These are phyloP conservation scores for Globisporangium polare DNA, from an alignment of 352 stramenopile species.

Conservation along the genomic window DNA sequence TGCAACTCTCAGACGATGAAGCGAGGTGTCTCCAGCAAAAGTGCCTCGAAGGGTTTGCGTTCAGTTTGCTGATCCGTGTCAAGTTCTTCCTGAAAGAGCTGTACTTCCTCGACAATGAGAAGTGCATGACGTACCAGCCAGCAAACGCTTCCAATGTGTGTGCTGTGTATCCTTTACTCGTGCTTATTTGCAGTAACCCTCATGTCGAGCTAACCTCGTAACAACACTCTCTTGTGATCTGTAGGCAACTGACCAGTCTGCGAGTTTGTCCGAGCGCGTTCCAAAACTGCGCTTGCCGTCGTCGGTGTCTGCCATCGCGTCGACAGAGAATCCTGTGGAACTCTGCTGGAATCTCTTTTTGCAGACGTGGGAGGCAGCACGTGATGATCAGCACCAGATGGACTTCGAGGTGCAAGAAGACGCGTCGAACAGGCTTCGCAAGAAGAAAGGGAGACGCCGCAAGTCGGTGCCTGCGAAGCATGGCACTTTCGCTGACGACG, in stretches of 20 bases:
- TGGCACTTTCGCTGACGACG: conserved; percentile 12
- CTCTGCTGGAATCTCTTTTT: conserved; percentile 62
- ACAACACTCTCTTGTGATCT: background rate
- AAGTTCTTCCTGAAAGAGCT: conserved; percentile 74
- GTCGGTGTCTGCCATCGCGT: conserved; percentile 21
- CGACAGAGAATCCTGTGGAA: conserved; percentile 27
- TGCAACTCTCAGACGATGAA: conserved; percentile 9
- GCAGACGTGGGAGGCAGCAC: conserved; percentile 40
- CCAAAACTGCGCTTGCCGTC: conserved; percentile 20
- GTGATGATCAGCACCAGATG: conserved; percentile 66
- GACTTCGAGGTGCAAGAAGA: conserved; percentile 52
- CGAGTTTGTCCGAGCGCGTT: conserved; percentile 19
- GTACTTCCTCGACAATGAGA: conserved; percentile 72
- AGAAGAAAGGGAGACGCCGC: conserved; percentile 25
- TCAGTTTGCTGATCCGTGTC: conserved; percentile 62
- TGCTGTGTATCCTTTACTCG: conserved; percentile 16
- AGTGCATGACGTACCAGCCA: conserved; percentile 80
- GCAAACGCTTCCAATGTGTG: conserved; percentile 38
- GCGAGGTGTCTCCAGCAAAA: conserved; percentile 16
- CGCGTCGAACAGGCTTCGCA: conserved; percentile 14
- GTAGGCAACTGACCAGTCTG: conserved; percentile 27
- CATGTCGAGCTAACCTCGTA: background rate
- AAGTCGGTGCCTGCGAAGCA: conserved; percentile 24
- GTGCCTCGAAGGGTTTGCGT: conserved; percentile 43
- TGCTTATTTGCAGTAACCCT: background rate